Base-by-base conservation (phyloP, 257 asterid genomes). In the Fraxinus anomala region DNA sequence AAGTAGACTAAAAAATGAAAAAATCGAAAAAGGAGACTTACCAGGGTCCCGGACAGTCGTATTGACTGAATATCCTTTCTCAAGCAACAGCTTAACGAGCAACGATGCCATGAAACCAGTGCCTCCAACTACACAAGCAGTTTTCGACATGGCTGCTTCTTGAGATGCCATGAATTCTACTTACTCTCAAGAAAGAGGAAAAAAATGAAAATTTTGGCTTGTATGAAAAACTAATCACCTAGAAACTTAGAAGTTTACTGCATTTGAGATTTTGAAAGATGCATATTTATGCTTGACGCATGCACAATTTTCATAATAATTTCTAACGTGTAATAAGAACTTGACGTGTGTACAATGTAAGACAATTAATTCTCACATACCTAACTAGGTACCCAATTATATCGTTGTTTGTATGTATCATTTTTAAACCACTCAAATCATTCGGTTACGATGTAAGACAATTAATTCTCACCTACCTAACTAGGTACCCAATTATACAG, bases 91-190 rank as follows among this genome's bases (percentile, higher is more conserved):
- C 34, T 77, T 68, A 16, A 81, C 54, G 1, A 81, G 82, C 61
- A 75, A 76, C 14, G 86, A 79, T 47, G 83, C 86, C 73, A 80
- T 21, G 30, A 70, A 83, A 14, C 86, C 83, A 30, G 77, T 54
- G 71, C 86, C 86, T 5, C 86, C 86, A 37, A 80, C 54, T 33
- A 82, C 82, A 63, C 80, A 74, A 44, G 79, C 82, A 24, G 70
- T 75, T 69, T 63, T 82, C 10, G 44, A 42, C n/a, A 34, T 34
- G 31, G 4, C 51, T 11, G 51, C 17, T 12, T 42, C 51, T 11
- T 2, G 51, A 42, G 70, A 80, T 75, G 69, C 81, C 83, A 83
- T 80, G 61, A 23, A 28, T 37, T 37, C 30, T 70, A 47, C 59
- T 4, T 4, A 4, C 21, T 47, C 59, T 4, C 21, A 14, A 5